phyloP scores from a whole-genome alignment of 345 rosid species.

The Melaleuca quinquenervia region DNA sequence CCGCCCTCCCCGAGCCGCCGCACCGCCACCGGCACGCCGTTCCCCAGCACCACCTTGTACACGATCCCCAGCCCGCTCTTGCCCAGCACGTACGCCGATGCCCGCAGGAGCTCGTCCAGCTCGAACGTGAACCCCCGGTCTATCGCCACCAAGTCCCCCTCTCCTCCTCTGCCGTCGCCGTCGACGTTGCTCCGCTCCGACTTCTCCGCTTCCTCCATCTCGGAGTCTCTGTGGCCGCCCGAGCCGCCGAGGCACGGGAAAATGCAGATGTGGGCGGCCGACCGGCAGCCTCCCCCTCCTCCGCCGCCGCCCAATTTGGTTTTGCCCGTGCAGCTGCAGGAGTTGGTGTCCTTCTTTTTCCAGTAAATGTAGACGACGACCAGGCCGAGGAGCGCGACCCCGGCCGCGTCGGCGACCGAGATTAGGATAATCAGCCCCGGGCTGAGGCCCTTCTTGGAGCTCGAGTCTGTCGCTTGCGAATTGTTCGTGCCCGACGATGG shows the following conservation, averaged over 20 bases:
- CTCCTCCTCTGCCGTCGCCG: slow-evolving; percentile 13
- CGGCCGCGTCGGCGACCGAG: slow-evolving; percentile 73
- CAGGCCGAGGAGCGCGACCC: slow-evolving; percentile 68
- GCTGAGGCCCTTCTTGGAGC: slow-evolving; percentile 35
- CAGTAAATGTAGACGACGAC: slow-evolving; percentile 70
- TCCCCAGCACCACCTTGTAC: slow-evolving; percentile 93
- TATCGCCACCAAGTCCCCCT: slow-evolving; percentile 82
- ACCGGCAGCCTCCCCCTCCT: background rate
- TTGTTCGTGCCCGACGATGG: slow-evolving; percentile 22
- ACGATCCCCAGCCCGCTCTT: slow-evolving; percentile 97
- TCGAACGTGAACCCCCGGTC: slow-evolving; percentile 90
- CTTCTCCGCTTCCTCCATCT: slow-evolving; percentile 46
- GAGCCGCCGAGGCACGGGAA: slow-evolving; percentile 16
- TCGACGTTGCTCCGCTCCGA: slow-evolving; percentile 12
- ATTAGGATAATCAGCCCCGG: slow-evolving; percentile 64
- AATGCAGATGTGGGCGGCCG: slow-evolving; percentile 8
- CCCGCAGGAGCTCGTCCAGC: slow-evolving; percentile 87
- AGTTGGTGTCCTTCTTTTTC: slow-evolving; percentile 73
- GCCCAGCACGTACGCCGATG: slow-evolving; percentile 93
- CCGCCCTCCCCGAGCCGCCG: slow-evolving; percentile 94
- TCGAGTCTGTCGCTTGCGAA: slow-evolving; percentile 3
- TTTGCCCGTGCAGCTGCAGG: slow-evolving; percentile 82
- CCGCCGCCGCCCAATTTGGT: slow-evolving; percentile 62
- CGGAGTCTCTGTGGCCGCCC: slow-evolving; percentile 58
- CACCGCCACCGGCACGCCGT: slow-evolving; percentile 91